A percentile compares a stretch with the other conserved stretches of the same genome.
Conservation (phyloP, 495 filamentous ascomycete genomes). For the Jackrogersella minutella region DNA sequence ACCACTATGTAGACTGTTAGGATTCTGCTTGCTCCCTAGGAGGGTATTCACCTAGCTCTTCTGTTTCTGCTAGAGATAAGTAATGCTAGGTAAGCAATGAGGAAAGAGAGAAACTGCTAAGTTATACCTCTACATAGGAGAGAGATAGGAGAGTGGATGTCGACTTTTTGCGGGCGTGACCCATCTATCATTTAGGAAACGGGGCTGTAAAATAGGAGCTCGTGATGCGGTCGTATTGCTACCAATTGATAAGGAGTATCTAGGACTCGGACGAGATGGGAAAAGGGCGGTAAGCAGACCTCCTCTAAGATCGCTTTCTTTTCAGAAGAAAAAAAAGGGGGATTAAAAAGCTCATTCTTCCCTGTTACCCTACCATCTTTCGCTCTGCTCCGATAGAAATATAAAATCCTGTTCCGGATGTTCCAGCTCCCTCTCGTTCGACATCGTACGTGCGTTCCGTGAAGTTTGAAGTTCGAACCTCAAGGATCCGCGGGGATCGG, state of each 20-base stretch:
- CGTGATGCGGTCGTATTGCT: slow-evolving; percentile 21
- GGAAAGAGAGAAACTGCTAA: not conserved
- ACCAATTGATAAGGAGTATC: slow-evolving; percentile 30
- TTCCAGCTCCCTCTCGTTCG: slow-evolving; percentile 28
- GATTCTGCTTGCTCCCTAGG: too few species aligned
- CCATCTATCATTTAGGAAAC: not conserved
- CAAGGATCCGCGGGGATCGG: not conserved
- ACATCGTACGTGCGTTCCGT: slow-evolving; percentile 36
- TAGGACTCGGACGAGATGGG: not conserved
- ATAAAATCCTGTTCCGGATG: not conserved
- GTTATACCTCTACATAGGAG: not conserved
- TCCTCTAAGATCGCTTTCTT: not conserved
- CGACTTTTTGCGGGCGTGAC: slow-evolving; percentile 17
- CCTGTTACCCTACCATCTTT: not conserved
- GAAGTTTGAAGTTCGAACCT: not conserved
- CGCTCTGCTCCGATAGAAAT: slow-evolving; percentile 15
- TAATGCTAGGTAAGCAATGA: slow-evolving; percentile 2
- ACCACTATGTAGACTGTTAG: too few species aligned
- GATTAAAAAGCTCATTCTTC: too few species aligned
- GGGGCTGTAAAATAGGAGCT: slow-evolving; percentile 5
- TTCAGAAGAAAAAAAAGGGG: too few species aligned
- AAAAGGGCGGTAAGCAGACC: slow-evolving; percentile 24
- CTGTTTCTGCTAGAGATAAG: too few species aligned
- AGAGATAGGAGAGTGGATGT: slow-evolving; percentile 7
- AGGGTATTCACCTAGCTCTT: too few species aligned